Evolutionary conservation across 2,329 filamentous ascomycete species (phyloP).

Genomic region (Xenoacremonium recifei): DNA sequence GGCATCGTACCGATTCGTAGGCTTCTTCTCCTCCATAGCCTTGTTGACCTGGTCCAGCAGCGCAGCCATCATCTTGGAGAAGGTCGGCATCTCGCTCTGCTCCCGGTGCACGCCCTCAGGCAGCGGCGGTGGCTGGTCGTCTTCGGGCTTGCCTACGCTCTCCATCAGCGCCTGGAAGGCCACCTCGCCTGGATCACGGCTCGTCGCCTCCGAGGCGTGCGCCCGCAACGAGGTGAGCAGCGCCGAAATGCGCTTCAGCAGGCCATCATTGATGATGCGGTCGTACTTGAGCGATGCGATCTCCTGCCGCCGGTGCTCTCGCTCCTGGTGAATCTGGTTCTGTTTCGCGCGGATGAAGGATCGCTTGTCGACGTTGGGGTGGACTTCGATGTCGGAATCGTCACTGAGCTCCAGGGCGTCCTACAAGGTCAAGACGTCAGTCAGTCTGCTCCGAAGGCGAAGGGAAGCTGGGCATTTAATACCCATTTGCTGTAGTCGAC

Average conservation of each 20-base stretch:
- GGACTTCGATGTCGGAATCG: constrained; percentile 96
- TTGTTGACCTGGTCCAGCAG: constrained; percentile 89
- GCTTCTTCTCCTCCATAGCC: constrained; percentile 74
- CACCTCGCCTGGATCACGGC: constrained; percentile 70
- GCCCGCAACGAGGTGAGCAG: constrained; percentile 73
- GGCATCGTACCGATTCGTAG: constrained; percentile 64
- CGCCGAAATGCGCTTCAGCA: constrained; percentile 78
- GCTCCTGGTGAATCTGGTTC: constrained; percentile 91
- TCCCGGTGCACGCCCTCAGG: constrained; percentile 78
- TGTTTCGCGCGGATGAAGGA: constrained; percentile 99
- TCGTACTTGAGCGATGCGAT: constrained; percentile 94
- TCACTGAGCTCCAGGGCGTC: constrained; percentile 95
- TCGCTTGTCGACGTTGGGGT: constrained; percentile 97
- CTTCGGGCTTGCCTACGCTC: constrained; percentile 67
- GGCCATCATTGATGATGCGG: constrained; percentile 85
- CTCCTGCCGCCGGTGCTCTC: constrained; percentile 79
- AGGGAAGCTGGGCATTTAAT: constrained; percentile 24
- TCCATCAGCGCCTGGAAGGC: constrained; percentile 91
- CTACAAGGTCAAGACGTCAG: constrained; percentile 37
- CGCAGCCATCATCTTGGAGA: constrained; percentile 98
- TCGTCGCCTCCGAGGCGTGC: constrained; percentile 67
- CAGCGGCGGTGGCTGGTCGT: constrained; percentile 70
- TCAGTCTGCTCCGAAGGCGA: not conserved
- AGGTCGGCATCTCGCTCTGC: constrained; percentile 73
- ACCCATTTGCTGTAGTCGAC: constrained; percentile 70